A percentile compares a stretch with the other conserved stretches of the same genome.
These are phyloP conservation scores for Rhizopogon roseolus DNA, from an alignment of 768 basidiomycete genomes.

Conservation along the genomic window DNA sequence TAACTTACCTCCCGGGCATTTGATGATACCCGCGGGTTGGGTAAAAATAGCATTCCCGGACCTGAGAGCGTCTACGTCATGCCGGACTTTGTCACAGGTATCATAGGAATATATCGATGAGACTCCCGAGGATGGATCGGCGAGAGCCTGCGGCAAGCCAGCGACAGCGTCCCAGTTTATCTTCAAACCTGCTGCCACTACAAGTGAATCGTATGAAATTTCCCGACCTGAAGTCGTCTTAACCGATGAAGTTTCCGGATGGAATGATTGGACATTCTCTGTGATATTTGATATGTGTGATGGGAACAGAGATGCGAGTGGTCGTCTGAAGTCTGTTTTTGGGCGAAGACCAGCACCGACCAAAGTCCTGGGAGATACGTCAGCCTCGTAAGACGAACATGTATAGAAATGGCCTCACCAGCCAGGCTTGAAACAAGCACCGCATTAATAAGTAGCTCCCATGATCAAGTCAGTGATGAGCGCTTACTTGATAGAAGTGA, in stretches of 20 bases:
- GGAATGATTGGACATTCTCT: slow-evolving; percentile 69
- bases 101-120: slow-evolving; percentile 91
- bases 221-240: slow-evolving; percentile 66
- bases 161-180: slow-evolving; percentile 76
- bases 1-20: slow-evolving; percentile 80
- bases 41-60: slow-evolving; percentile 89
- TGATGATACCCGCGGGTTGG: slow-evolving; percentile 88
- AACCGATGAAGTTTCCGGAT: slow-evolving; percentile 69
- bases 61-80: slow-evolving; percentile 70
- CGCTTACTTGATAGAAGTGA: slow-evolving; percentile 78
- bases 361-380: slow-evolving; percentile 59
- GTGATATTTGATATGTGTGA: slow-evolving; percentile 64
- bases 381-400: neutral
- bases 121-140: slow-evolving; percentile 74
- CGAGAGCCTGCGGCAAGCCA: slow-evolving; percentile 72
- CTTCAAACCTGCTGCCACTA: slow-evolving; percentile 87
- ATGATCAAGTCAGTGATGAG: neutral
- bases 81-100: slow-evolving; percentile 87
- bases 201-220: slow-evolving; percentile 77
- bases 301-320: slow-evolving; percentile 70
- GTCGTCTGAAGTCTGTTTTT: slow-evolving; percentile 65
- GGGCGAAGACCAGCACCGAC: slow-evolving; percentile 82
- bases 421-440: slow-evolving; percentile 60
- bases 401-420: slow-evolving; percentile 51
- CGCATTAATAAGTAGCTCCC: neutral